phyloP scores from a whole-genome alignment of 106 monocot species.

The Ottelia alismoides region DNA sequence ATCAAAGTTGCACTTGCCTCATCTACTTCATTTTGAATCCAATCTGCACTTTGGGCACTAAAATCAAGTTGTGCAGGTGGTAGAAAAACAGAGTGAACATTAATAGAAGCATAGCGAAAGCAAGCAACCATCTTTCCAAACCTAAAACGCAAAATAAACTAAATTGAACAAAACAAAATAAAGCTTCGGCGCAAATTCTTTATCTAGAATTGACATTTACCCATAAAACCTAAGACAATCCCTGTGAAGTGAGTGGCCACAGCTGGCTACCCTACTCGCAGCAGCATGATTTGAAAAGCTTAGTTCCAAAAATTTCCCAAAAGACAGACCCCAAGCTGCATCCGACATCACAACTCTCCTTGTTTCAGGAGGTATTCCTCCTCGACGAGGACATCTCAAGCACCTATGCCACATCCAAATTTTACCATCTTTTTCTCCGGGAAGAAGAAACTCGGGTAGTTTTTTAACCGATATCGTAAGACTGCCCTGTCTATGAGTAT shows the following conservation, averaged over 20 bases:
- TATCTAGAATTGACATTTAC: no score
- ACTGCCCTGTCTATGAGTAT: conserved; percentile 86
- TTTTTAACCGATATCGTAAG: conserved; percentile 80
- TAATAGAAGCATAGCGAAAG: conserved; percentile 75
- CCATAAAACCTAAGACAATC: conserved; percentile 96
- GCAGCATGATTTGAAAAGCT: conserved; percentile 96
- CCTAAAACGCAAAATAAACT: conserved; percentile 14
- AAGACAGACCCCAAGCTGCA: conserved; percentile 93
- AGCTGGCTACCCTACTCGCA: conserved; percentile 89
- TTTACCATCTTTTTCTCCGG: conserved; percentile 72
- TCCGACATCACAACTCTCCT: conserved; percentile 87
- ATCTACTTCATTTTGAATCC: conserved; percentile 66
- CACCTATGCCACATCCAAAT: conserved; percentile 99
- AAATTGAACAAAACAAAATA: neutral
- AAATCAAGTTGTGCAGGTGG: conserved; percentile 83
- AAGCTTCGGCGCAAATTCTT: no score
- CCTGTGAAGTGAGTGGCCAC: conserved; percentile 92
- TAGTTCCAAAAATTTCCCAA: conserved; percentile 92
- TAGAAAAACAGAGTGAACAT: conserved; percentile 67
- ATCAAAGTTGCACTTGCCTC: conserved; percentile 25
- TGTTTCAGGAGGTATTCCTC: conserved; percentile 64
- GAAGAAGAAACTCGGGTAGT: conserved; percentile 30
- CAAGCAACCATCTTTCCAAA: conserved; percentile 91
- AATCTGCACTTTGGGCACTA: conserved; percentile 48
- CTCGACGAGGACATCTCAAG: conserved; percentile 41